Percentiles rank a stretch among this genome's conserved stretches.
These are phyloP conservation scores for Solanum aculeatissimum DNA, from an alignment of 305 asterid species.

Conservation along the genomic window DNA sequence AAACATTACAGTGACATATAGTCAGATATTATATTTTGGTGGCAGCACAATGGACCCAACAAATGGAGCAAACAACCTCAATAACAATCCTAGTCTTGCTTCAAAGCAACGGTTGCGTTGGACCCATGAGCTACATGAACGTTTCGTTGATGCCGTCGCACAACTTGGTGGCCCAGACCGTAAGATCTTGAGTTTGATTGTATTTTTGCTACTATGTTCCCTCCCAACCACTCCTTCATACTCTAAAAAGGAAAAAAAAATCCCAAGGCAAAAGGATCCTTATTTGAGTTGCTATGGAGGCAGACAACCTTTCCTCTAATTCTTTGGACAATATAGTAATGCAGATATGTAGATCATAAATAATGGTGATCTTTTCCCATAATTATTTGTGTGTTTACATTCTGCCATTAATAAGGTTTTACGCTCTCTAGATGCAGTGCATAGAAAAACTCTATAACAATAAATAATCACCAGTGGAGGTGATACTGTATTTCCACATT, in stretches of 20 bases:
- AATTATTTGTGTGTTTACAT: neutral
- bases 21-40: constrained; percentile 30
- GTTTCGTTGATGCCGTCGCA: constrained; percentile 81
- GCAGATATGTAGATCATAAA: neutral
- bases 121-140: constrained; percentile 87
- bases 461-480: neutral
- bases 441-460: neutral
- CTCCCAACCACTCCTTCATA: neutral
- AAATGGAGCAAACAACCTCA: constrained; percentile 20
- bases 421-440: neutral
- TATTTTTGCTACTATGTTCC: neutral
- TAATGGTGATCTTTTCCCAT: neutral
- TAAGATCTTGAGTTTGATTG: constrained; percentile 21
- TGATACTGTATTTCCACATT: neutral
- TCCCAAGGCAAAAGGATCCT: neutral
- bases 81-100: constrained; percentile 42
- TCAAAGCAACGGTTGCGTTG: constrained; percentile 84
- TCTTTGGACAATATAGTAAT: neutral
- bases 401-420: neutral
- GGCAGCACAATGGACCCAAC: constrained; percentile 35
- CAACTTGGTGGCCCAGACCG: constrained; percentile 92
- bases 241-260: neutral
- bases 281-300: neutral
- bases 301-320: neutral
- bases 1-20: constrained; percentile 9